phyloP scores from a whole-genome alignment of 116 monocot genomes.

The Thalassia testudinum region DNA sequence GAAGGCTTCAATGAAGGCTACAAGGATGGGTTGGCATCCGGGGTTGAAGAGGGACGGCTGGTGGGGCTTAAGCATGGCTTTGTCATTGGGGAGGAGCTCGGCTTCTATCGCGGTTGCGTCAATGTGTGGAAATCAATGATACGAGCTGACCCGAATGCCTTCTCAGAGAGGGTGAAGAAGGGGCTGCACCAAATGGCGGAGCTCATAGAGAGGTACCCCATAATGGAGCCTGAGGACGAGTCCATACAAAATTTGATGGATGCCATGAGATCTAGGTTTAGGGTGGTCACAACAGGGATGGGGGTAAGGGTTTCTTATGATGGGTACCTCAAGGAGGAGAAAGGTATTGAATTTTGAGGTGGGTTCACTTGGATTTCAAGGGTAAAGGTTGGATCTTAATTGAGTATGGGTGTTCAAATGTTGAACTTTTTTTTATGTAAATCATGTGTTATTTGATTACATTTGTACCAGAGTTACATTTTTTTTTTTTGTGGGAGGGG shows the following conservation, averaged over 20 bases:
- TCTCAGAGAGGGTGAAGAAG: slow-evolving; percentile 37
- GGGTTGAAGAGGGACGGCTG: slow-evolving; percentile 41
- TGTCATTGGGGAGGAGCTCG: slow-evolving; percentile 53
- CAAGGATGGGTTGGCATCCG: slow-evolving; percentile 29
- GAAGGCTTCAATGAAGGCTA: slow-evolving; percentile 61
- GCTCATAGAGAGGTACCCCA: slow-evolving; percentile 32
- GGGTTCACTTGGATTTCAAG: no score
- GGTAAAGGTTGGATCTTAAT: no score
- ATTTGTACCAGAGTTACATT: no score
- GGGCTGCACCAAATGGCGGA: slow-evolving; percentile 25
- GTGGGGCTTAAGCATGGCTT: slow-evolving; percentile 50
- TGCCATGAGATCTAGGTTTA: slow-evolving; percentile 45
- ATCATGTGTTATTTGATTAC: no score
- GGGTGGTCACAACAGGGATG: slow-evolving; percentile 30
- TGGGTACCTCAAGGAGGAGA: slow-evolving; percentile 15
- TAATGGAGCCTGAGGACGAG: slow-evolving; percentile 56
- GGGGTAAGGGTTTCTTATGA: slow-evolving; percentile 50
- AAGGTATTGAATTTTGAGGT: slow-evolving; percentile 15
- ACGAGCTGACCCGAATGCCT: slow-evolving; percentile 15
- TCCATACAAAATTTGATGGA: slow-evolving; percentile 40
- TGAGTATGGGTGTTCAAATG: no score
- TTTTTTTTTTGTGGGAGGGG: no score
- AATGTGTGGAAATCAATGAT: slow-evolving; percentile 48
- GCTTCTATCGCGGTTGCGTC: slow-evolving; percentile 61
- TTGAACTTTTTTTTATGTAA: no score